Conservation (phyloP, 1,284 basidiomycete genomes). For the Golubevia sp. region DNA sequence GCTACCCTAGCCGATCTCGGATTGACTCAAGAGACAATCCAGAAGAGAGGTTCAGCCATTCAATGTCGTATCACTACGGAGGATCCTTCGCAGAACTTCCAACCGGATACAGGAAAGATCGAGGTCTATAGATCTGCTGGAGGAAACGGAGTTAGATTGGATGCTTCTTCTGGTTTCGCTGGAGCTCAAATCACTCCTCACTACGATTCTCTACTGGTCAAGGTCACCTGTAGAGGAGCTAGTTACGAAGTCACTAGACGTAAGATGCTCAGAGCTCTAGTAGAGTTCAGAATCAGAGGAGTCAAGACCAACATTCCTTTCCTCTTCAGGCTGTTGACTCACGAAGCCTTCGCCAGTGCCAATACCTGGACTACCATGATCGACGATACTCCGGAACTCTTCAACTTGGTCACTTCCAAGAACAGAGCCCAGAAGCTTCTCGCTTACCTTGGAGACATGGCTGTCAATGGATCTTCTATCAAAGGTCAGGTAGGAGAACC, state of each 20-base stretch:
- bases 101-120: slow-evolving; percentile 98
- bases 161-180: slow-evolving; percentile 96
- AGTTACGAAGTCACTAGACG: slow-evolving; percentile 97
- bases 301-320: slow-evolving; percentile 91
- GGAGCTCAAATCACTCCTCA: slow-evolving; percentile 99
- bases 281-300: slow-evolving; percentile 99
- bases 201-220: slow-evolving; percentile 97
- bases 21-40: slow-evolving; percentile 93
- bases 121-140: slow-evolving; percentile 98
- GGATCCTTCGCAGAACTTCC: slow-evolving; percentile 86
- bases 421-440: slow-evolving; percentile 98
- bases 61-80: slow-evolving; percentile 99
- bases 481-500: slow-evolving; percentile 92
- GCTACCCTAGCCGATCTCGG: slow-evolving; percentile 94
- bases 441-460: slow-evolving; percentile 94
- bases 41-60: slow-evolving; percentile 94
- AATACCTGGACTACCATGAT: slow-evolving; percentile 89
- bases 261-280: slow-evolving; percentile 97
- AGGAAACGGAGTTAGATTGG: slow-evolving; percentile 96
- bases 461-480: slow-evolving; percentile 97
- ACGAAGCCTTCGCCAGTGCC: slow-evolving; percentile 92
- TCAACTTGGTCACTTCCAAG: slow-evolving; percentile 96
- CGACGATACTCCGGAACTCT: slow-evolving; percentile 97
- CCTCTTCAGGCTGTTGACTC: slow-evolving; percentile 96
- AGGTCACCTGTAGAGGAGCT: slow-evolving; percentile 92